Conservation (phyloP, 148 eudicot genomes). For the Linanthus parryae region DNA sequence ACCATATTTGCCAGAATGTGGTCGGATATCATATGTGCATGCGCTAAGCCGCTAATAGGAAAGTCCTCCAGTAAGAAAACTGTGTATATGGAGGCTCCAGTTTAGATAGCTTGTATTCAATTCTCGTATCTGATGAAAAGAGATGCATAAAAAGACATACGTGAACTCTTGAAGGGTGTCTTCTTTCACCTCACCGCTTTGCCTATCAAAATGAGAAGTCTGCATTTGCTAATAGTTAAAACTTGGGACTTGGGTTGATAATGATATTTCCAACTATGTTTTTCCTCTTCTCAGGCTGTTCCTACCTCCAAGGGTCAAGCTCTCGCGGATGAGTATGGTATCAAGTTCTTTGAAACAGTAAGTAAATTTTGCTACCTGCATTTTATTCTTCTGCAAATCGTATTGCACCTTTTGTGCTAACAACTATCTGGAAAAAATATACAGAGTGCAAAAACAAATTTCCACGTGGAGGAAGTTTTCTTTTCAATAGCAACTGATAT, state of each 20-base stretch:
- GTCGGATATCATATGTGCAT: too few species aligned
- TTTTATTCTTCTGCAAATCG: background rate
- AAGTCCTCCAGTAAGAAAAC: too few species aligned
- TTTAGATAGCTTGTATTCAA: too few species aligned
- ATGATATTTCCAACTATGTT: too few species aligned
- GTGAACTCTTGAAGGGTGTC: too few species aligned
- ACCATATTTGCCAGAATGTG: too few species aligned
- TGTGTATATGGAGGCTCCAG: too few species aligned
- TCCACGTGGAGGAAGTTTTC: slow-evolving; percentile 46
- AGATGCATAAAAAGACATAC: too few species aligned
- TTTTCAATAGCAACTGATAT: slow-evolving; percentile 40
- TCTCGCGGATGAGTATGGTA: slow-evolving; percentile 43
- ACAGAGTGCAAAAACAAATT: slow-evolving; percentile 45
- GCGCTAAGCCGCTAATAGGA: too few species aligned
- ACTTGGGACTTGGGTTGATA: too few species aligned
- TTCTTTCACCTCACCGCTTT: too few species aligned
- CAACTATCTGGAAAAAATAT: background rate
- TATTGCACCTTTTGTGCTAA: background rate
- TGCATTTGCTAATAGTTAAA: slow-evolving; percentile 6
- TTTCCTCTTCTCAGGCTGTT: slow-evolving; percentile 24
- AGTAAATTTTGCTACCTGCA: slow-evolving; percentile 6
- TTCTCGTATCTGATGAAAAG: too few species aligned
- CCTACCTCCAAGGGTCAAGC: slow-evolving; percentile 48
- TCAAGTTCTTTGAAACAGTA: slow-evolving; percentile 43
- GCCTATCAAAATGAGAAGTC: background rate